Evolutionary conservation across 2,329 filamentous ascomycete species (phyloP), one percentile per base, ranked within the genome.

Genomic region (Xylariaceae sp.): DNA sequence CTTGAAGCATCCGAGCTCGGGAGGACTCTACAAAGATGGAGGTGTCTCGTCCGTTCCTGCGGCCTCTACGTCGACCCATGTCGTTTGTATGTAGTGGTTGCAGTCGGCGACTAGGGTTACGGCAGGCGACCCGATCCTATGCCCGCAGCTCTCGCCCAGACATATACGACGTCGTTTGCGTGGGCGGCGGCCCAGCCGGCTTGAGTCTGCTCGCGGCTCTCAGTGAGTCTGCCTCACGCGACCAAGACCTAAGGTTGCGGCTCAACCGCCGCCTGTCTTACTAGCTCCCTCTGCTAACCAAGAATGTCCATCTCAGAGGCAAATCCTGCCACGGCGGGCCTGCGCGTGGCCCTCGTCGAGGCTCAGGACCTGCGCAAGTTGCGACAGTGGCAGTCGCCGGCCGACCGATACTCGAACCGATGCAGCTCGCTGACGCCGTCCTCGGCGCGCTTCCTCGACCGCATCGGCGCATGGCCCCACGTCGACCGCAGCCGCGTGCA

Each of bases 371-470:
- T 98, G 21, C 65, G 71, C 46, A 83, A 81, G 50, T 70, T 75
- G 33, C 73, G 73, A 31, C 62, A 72, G 16, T 87, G 81, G 68
- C 75, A 74, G 33, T 75, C 83, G 6, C 75, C 78, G 3, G 58
- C 73, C 5, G 73, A 75, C 33, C 69, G 76, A 47, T 98, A 81
- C 65, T 94, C 90, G 39, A 96, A 98, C 64, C 80, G 92, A 53
- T 94, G 90, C 64, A 94, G 86, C 65, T 96, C 90, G 31, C 71
- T 98, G 36, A 98, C 92, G 1, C 90, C 90, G 0, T 74, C 83
- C 0, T 94, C 89, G 1, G 82, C 86, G n/a, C 72, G 70, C 3
- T 95, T 92, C 52, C 72, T 96, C 43, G 71, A 85, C 53, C 67
- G 72, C 4, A 92, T 94, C 40, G 92, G 90, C 22, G 88, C 83